Percentiles rank a stretch among this genome's conserved stretches.
These are phyloP conservation scores for Crithidia fasciculata DNA, from an alignment of 208 protist species.

Conservation along the genomic window DNA sequence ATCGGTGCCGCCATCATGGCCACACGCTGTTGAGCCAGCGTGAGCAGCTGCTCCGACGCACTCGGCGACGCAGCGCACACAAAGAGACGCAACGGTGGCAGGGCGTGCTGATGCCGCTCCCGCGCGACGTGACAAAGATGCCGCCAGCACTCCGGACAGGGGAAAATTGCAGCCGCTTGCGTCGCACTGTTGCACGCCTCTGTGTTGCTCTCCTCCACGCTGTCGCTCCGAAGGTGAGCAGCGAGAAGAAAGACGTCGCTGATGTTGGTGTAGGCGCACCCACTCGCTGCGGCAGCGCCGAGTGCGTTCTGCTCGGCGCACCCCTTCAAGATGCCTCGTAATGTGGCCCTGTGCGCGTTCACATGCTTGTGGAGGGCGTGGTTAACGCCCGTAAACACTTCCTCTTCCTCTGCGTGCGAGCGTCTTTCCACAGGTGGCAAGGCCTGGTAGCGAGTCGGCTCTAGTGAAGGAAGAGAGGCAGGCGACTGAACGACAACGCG, in stretches of 20 bases:
- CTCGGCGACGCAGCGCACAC: conserved; percentile 22
- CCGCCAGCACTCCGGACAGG: conserved; percentile 82
- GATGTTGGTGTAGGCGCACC: conserved; percentile 56
- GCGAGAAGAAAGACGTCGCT: conserved; percentile 61
- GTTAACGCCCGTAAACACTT: conserved; percentile 75
- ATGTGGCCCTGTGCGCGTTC: conserved; percentile 45
- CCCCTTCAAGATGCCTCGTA: conserved; percentile 81
- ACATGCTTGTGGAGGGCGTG: conserved; percentile 67
- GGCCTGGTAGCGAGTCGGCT: background rate
- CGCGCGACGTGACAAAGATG: conserved; percentile 58
- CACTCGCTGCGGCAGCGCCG: conserved; percentile 74
- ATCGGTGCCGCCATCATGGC: conserved; percentile 19
- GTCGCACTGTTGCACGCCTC: background rate
- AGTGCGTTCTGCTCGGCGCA: conserved; percentile 92
- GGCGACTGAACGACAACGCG: conserved; percentile 7
- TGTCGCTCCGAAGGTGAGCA: background rate
- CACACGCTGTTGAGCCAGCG: conserved; percentile 31
- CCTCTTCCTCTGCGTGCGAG: background rate
- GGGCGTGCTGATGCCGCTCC: conserved; percentile 35
- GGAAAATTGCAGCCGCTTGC: conserved; percentile 45
- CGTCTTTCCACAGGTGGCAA: too few relatives aligned
- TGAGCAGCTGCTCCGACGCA: conserved; percentile 13
- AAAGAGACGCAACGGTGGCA: conserved; percentile 56
- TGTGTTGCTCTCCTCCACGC: background rate
- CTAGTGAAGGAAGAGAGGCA: background rate